Conservation (phyloP, 176 grass and related monocot genomes). For the Secale cereale region DNA sequence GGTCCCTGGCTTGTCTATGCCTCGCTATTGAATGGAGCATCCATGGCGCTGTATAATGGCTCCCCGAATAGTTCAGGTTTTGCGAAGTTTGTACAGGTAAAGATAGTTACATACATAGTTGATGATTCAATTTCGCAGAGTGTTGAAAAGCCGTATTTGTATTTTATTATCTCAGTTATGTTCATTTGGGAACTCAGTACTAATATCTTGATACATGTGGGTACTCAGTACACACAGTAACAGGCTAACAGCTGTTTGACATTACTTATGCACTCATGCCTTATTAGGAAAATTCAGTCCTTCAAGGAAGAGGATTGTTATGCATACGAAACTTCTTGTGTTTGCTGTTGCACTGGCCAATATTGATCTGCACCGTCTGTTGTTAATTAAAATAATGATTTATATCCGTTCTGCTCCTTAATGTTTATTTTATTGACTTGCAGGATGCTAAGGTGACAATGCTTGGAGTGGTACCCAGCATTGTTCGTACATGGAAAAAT, state of each 20-base stretch:
- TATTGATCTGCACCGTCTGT: neutral
- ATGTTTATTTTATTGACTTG: slow-evolving; percentile 7
- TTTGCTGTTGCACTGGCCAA: slow-evolving; percentile 1
- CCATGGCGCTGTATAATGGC: slow-evolving; percentile 91
- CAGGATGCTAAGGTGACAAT: slow-evolving; percentile 97
- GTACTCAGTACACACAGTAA: neutral
- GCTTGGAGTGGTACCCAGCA: slow-evolving; percentile 96
- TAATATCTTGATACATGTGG: too few species aligned
- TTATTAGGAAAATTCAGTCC: neutral
- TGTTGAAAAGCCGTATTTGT: neutral
- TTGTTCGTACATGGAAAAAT: slow-evolving; percentile 88
- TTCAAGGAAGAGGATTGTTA: slow-evolving; percentile 3
- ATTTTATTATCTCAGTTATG: slow-evolving; percentile 1
- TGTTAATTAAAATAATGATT: neutral
- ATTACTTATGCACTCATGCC: neutral
- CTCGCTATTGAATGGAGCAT: slow-evolving; percentile 89
- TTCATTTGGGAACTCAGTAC: neutral
- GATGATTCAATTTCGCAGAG: neutral
- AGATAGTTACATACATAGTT: neutral
- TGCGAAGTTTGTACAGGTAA: slow-evolving; percentile 97
- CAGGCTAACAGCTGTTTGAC: neutral
- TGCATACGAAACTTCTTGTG: neutral
- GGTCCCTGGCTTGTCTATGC: slow-evolving; percentile 99
- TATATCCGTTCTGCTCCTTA: too few species aligned
- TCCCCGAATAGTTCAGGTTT: slow-evolving; percentile 74